Conservation (phyloP, 176 grass and related monocot species). For the Poa pratensis region DNA sequence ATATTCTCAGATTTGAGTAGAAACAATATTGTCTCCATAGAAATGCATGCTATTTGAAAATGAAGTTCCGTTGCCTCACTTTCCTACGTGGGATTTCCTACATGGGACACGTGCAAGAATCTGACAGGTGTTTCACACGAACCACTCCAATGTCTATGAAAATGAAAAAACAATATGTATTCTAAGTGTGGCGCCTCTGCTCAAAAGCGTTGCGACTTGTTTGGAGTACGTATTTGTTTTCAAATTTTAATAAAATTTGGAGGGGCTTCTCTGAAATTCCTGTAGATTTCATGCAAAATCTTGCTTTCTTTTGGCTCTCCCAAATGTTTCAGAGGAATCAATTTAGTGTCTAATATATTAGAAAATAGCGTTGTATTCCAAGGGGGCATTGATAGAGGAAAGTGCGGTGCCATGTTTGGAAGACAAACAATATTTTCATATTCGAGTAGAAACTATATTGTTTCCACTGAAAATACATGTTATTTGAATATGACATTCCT, state of each 20-base stretch:
- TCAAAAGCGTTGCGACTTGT: too few relatives aligned
- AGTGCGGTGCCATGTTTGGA: neutral
- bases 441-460: too few relatives aligned
- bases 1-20: neutral
- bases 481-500: neutral
- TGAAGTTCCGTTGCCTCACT: neutral
- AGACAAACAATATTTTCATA: too few relatives aligned
- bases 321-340: neutral
- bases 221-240: too few relatives aligned
- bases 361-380: neutral
- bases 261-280: too few relatives aligned
- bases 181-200: neutral
- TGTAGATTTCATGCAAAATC: neutral
- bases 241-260: too few relatives aligned
- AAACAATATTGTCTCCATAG: neutral
- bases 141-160: neutral
- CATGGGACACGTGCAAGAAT: neutral
- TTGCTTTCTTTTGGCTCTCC: neutral
- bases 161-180: neutral
- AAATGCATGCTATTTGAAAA: neutral
- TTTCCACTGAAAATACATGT: neutral
- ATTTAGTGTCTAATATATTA: neutral
- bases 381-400: neutral
- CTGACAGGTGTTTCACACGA: neutral
- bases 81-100: too few relatives aligned